These are phyloP conservation scores for Pestalotiopsis fici DNA, from an alignment of 2,329 filamentous ascomycete genomes.

Conservation along the genomic window DNA sequence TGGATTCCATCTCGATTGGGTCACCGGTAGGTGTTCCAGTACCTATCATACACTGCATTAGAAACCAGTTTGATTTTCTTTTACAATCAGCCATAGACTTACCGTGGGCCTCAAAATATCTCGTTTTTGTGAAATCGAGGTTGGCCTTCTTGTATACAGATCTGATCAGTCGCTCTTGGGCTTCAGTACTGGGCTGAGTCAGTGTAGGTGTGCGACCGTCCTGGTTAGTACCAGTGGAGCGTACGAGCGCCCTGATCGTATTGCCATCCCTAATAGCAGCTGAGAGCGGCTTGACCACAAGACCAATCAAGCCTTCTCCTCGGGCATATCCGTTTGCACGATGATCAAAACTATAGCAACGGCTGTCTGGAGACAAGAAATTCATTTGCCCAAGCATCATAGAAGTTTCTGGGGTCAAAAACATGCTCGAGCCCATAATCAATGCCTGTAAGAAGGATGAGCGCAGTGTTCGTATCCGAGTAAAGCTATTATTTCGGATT, in stretches of 20 bases:
- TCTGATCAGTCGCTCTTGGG: constrained; percentile 26
- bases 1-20: constrained; percentile 31
- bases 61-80: no score
- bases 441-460: no score
- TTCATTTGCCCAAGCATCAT: constrained; percentile 22
- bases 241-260: constrained; percentile 31
- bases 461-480: no score
- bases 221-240: constrained; percentile 17
- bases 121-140: constrained; percentile 1
- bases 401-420: constrained; percentile 19
- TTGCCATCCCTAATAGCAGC: constrained; percentile 40
- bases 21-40: constrained; percentile 40
- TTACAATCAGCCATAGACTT: no score
- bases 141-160: constrained; percentile 19
- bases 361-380: constrained; percentile 34
- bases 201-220: constrained; percentile 16
- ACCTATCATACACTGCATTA: no score
- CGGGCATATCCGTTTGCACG: constrained; percentile 27
- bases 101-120: constrained; percentile 23
- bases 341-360: constrained; percentile 9
- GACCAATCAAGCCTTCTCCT: constrained; percentile 47
- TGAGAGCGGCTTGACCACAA: constrained; percentile 49
- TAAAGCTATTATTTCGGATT: background rate
- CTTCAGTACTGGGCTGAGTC: constrained; percentile 15
- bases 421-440: constrained; percentile 24